phyloP scores from a whole-genome alignment of 148 eudicot species.

The Cornus kousa region DNA sequence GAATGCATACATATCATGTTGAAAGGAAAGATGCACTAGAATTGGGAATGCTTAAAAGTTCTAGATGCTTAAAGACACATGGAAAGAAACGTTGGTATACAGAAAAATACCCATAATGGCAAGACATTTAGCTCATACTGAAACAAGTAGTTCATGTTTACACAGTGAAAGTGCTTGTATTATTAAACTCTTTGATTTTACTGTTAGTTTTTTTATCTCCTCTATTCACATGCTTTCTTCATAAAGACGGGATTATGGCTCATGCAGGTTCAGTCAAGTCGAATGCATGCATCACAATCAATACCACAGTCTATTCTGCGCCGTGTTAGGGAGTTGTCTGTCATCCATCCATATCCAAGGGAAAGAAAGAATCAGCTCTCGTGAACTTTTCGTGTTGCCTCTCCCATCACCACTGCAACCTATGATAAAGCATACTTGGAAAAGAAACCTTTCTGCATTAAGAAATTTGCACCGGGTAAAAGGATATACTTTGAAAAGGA shows the following conservation, averaged over 20 bases:
- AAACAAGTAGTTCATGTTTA: background rate
- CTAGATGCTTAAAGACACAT: background rate
- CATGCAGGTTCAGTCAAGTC: constrained; percentile 19
- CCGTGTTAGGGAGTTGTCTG: constrained; percentile 27
- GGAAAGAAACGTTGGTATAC: background rate
- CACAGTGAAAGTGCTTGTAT: background rate
- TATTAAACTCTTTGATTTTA: background rate
- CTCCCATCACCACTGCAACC: background rate
- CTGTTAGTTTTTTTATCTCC: background rate
- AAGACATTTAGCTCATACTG: background rate
- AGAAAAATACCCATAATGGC: background rate
- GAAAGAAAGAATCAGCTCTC: constrained; percentile 7
- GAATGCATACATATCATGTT: background rate
- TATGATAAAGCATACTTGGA: background rate
- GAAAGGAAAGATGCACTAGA: background rate
- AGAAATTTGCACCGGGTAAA: too few relatives aligned
- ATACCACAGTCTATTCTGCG: constrained; percentile 20
- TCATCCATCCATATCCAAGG: constrained; percentile 18
- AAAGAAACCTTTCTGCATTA: background rate
- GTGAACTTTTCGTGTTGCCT: background rate
- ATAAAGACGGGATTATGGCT: background rate
- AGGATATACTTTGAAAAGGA: too few relatives aligned
- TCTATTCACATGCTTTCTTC: background rate
- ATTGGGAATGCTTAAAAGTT: background rate
- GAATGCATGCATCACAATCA: constrained; percentile 13